Base-by-base conservation (phyloP, 2,329 filamentous ascomycete genomes). In the Fusarium oxysporum region DNA sequence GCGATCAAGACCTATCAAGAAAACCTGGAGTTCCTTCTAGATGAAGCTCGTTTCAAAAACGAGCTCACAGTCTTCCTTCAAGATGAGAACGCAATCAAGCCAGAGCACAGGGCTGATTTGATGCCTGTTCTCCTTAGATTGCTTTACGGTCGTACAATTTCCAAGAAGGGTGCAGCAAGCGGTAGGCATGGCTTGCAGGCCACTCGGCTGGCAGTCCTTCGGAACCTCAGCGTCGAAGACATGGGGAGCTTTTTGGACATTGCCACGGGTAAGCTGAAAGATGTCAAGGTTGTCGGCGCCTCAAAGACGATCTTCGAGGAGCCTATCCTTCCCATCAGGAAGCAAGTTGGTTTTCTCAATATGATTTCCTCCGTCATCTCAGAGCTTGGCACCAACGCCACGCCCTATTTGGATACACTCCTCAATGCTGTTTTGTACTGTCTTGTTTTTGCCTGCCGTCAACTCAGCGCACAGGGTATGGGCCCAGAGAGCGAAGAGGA, bases 11-110 rank as follows among this genome's bases (percentile, higher is more conserved):
- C 91, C 1, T 97, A 98, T 78, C 90, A 95, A 76, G 95, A 98
- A 75, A 94, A 95, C 75, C 83, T 99, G 30, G 88, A 94, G 70
- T 95, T 94, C 76, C 86, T 99, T 4, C 88, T 98, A 13, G 96
- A 99, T 74, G 96, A 98, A 71, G 91, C 93, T 30, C 90, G 93
- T 54, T 97, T 98, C 83, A 94, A 95, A 78, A 96, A 98, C 78
- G 96, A 98, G 80, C 87, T 99, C n/a, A 92, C 94, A 1, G 90
- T 96, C 8, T 92, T 99, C 72, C 88, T 99, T 59, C 92, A 94
- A 78, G 89, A 92, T 21, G 91, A 93, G 23, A 91, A 91, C 64
- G 83, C 91, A 61, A 92, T 98, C 72, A 91, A 92, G 73, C 85
- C 91, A 11, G 89, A 92, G 56, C 94, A 99, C 78, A 90, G 92